These are phyloP conservation scores for Podospora appendiculata DNA, from an alignment of 495 filamentous ascomycete species.

Conservation along the genomic window DNA sequence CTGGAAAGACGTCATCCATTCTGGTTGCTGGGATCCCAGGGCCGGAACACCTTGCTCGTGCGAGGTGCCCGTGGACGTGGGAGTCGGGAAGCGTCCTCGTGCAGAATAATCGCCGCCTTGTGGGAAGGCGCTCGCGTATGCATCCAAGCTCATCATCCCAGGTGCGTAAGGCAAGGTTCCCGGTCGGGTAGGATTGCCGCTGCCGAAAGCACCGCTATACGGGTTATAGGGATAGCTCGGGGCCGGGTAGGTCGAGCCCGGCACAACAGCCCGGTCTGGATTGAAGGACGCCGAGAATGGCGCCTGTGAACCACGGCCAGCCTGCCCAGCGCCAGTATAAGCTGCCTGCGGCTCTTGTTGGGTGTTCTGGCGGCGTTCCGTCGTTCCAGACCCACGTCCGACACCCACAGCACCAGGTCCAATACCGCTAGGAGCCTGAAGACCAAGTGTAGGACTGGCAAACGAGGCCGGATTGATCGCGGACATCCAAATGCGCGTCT, in stretches of 20 bases:
- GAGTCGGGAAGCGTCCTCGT: conserved; percentile 36
- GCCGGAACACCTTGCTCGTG: conserved; percentile 29
- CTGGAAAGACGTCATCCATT: conserved; percentile 44
- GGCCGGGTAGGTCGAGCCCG: conserved; percentile 25
- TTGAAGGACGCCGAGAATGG: conserved; percentile 27
- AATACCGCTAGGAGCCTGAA: conserved; percentile 58
- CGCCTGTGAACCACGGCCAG: conserved; percentile 30
- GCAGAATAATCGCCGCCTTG: conserved; percentile 33
- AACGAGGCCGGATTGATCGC: conserved; percentile 98
- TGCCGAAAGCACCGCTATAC: conserved; percentile 33
- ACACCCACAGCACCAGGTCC: conserved; percentile 53
- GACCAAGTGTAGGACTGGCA: conserved; percentile 67
- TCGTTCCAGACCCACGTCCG: conserved; percentile 25
- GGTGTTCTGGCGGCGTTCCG: conserved; percentile 40
- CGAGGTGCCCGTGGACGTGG: conserved; percentile 23
- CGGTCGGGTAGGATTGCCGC: conserved; percentile 25
- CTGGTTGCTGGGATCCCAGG: conserved; percentile 25
- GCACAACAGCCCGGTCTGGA: conserved; percentile 26
- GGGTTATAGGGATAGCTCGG: conserved; percentile 34
- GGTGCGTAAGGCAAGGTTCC: conserved; percentile 24
- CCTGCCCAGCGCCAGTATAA: conserved; percentile 26
- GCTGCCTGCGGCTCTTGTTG: conserved; percentile 33
- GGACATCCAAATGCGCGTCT: conserved; percentile 99
- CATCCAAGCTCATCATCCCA: conserved; percentile 32
- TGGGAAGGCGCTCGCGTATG: conserved; percentile 33